Percentiles rank a stretch among this genome's conserved stretches.
phyloP scores from a whole-genome alignment of 768 basidiomycete species.

The Pulveroboletus sp. region DNA sequence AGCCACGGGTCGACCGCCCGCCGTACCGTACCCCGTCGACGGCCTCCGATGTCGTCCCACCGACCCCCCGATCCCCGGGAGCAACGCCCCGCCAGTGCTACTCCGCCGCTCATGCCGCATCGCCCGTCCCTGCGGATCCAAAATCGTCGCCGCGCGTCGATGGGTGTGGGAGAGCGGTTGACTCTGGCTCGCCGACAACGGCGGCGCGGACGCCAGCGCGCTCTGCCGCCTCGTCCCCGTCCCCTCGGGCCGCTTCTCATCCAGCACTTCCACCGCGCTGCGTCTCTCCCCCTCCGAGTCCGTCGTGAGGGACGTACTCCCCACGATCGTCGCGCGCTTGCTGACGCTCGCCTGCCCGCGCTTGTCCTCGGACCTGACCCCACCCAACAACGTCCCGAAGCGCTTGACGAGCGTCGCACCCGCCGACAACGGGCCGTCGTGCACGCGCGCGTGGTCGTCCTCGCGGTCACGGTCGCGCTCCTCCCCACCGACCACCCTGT shows the following conservation, averaged over 20 bases:
- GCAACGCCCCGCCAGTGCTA: constrained; percentile 66
- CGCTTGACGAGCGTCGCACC: constrained; percentile 74
- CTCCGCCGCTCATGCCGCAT: constrained; percentile 72
- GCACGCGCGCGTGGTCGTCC: no score
- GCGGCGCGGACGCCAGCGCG: constrained; percentile 27
- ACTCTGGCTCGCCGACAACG: constrained; percentile 43
- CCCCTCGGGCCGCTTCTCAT: constrained; percentile 24
- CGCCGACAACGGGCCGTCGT: constrained; percentile 42
- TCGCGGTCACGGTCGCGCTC: no score
- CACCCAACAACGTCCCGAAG: constrained; percentile 68
- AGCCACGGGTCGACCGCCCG: constrained; percentile 26
- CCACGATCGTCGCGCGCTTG: constrained; percentile 53
- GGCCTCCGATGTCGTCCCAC: constrained; percentile 69
- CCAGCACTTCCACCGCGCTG: constrained; percentile 12
- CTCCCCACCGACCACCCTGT: constrained; percentile 22
- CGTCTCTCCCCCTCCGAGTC: constrained; percentile 35
- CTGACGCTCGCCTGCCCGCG: constrained; percentile 35
- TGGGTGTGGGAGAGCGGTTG: constrained; percentile 61
- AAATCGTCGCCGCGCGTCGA: constrained; percentile 72
- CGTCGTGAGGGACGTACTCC: constrained; percentile 37
- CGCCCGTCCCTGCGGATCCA: constrained; percentile 65
- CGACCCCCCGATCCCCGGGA: constrained; percentile 48
- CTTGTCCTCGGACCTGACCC: constrained; percentile 42
- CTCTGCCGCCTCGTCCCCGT: constrained; percentile 18
- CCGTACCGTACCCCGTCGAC: constrained; percentile 57